phyloP scores from a whole-genome alignment of 176 grass and related monocot species.

The Phoenix roebelenii region DNA sequence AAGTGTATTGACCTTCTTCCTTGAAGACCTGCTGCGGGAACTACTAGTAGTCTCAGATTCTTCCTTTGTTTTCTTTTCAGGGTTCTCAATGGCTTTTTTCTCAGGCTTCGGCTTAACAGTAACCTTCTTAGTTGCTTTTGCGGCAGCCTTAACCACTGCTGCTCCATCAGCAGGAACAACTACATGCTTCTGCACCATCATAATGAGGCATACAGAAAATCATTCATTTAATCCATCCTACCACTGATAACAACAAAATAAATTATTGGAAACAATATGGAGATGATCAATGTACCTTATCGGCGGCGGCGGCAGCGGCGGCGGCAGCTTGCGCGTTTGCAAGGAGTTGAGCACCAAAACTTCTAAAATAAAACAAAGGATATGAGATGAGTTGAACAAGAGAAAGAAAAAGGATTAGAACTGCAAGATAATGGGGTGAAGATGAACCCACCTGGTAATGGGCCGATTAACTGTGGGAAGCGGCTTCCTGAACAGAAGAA shows the following conservation, averaged over 20 bases:
- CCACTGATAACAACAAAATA: no score
- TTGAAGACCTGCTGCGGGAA: constrained; percentile 28
- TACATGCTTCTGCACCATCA: constrained; percentile 21
- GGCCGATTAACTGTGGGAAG: constrained; percentile 27
- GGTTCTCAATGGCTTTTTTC: constrained; percentile 42
- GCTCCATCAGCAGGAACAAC: constrained; percentile 12
- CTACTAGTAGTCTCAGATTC: constrained; percentile 12
- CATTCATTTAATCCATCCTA: no score
- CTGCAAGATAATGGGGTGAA: not conserved
- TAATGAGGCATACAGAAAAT: no score
- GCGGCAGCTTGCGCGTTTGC: constrained; percentile 52
- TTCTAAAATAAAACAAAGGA: constrained; percentile 21
- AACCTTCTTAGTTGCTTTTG: constrained; percentile 37
- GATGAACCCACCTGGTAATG: constrained; percentile 27
- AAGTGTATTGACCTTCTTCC: constrained; percentile 70
- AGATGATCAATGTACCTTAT: constrained; percentile 32
- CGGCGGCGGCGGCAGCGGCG: constrained; percentile 12
- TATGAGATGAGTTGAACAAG: not conserved
- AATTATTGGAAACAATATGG: not conserved
- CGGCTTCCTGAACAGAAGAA: constrained; percentile 36
- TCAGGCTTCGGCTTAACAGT: constrained; percentile 30
- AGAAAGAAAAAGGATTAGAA: not conserved
- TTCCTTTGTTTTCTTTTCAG: constrained; percentile 22
- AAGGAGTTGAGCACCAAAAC: constrained; percentile 52
- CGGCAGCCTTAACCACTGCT: constrained; percentile 19